phyloP scores from a whole-genome alignment of 1,284 basidiomycete genomes.

The Agroathelia rolfsii region DNA sequence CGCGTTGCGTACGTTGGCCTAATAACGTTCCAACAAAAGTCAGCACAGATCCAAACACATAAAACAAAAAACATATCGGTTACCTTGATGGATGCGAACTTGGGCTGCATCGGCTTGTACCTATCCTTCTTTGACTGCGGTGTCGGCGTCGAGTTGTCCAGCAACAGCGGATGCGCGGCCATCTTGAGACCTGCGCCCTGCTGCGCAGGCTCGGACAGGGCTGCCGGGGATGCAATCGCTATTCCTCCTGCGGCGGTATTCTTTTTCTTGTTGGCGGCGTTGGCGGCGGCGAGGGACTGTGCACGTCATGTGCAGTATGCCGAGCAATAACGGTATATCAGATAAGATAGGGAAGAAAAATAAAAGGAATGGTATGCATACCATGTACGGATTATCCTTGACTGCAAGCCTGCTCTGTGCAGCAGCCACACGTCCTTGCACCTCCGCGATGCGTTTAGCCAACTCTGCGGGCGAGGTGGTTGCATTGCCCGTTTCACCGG shows the following conservation, averaged over 20 bases:
- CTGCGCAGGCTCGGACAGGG: constrained; percentile 47
- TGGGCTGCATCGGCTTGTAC: constrained; percentile 95
- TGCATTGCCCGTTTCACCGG: constrained; percentile 22
- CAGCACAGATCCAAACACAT: constrained; percentile 2
- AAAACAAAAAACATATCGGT: constrained; percentile 7
- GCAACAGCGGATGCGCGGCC: constrained; percentile 79
- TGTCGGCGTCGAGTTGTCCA: constrained; percentile 52
- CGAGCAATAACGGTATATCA: constrained; percentile 32
- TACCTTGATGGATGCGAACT: constrained; percentile 91
- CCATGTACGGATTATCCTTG: constrained; percentile 80
- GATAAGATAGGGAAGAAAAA: constrained; percentile 2
- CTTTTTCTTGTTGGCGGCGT: constrained; percentile 55
- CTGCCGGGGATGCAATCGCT: too few relatives aligned
- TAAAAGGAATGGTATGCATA: constrained; percentile 27
- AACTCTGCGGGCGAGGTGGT: too few relatives aligned
- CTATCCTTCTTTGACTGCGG: constrained; percentile 77
- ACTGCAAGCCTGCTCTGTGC: constrained; percentile 63
- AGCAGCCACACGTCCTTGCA: constrained; percentile 69
- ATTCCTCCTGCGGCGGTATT: too few relatives aligned
- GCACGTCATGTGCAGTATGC: too few relatives aligned
- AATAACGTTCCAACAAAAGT: constrained; percentile 3
- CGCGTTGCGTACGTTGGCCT: constrained; percentile 67
- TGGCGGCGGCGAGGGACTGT: too few relatives aligned
- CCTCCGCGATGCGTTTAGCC: constrained; percentile 66
- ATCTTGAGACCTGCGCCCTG: constrained; percentile 81